Conservation (phyloP, 1,284 basidiomycete genomes). For the Sanguinoderma infundibulare region DNA sequence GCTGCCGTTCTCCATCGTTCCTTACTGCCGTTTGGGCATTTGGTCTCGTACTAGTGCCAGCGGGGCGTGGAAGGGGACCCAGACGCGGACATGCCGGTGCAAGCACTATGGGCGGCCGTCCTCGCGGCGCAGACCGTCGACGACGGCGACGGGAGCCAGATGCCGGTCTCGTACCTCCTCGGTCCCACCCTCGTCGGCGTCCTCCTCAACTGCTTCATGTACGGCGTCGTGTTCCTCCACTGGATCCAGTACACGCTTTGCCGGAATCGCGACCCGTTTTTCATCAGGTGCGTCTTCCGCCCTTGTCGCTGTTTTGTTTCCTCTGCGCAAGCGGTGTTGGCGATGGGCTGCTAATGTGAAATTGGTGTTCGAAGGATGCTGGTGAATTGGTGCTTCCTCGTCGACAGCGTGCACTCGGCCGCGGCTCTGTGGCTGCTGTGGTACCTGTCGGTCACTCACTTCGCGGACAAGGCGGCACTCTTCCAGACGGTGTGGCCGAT, state of each 20-base stretch:
- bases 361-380: not conserved
- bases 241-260: constrained; percentile 14
- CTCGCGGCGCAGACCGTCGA: not conserved
- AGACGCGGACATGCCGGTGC: not conserved
- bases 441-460: constrained; percentile 13
- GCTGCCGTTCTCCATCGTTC: not conserved
- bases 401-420: constrained; percentile 15
- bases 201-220: constrained; percentile 16
- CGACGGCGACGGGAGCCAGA: not conserved
- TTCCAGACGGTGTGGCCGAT: constrained; percentile 6
- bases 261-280: not conserved
- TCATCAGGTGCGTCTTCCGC: constrained; percentile 5
- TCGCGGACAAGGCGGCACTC: constrained; percentile 5
- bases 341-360: not conserved
- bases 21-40: not conserved
- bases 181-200: constrained; percentile 16
- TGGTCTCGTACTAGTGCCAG: not conserved
- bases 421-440: constrained; percentile 16
- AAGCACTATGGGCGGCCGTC: not conserved
- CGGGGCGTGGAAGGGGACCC: no score
- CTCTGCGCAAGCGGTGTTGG: not conserved
- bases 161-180: constrained; percentile 4
- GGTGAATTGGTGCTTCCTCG: constrained; percentile 15
- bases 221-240: constrained; percentile 15
- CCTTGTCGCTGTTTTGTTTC: not conserved